Conservation (phyloP, 2,329 filamentous ascomycete genomes). For the Fusarium acutatum region DNA sequence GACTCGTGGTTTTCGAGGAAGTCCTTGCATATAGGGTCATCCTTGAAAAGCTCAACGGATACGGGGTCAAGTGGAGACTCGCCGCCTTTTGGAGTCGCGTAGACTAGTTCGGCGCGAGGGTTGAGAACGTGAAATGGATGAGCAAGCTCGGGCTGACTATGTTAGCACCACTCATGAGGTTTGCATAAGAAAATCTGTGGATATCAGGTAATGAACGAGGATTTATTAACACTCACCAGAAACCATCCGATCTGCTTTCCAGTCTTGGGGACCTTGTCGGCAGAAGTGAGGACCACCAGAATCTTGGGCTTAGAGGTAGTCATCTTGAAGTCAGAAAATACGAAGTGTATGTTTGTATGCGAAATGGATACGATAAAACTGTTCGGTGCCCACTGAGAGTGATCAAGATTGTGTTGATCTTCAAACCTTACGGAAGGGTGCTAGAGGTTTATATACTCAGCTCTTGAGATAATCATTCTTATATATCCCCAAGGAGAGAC, state of each 20-base stretch:
- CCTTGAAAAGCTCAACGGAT: not conserved
- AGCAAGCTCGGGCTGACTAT: not conserved
- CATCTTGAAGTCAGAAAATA: not conserved
- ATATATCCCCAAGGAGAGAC: not conserved
- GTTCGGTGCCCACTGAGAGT: accelerated
- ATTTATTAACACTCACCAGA: not conserved
- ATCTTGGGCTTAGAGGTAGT: not conserved
- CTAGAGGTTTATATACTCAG: not conserved
- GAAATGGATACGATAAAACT: accelerated
- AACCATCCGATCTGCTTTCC: not conserved
- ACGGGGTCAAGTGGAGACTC: not conserved
- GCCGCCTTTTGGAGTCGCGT: not conserved
- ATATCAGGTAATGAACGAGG: accelerated
- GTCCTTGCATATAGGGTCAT: not conserved
- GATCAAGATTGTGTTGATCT: not conserved
- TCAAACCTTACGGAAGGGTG: accelerated
- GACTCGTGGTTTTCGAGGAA: not conserved
- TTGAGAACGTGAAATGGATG: not conserved
- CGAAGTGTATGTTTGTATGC: too few relatives aligned
- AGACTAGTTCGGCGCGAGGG: not conserved
- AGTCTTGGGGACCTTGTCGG: not conserved
- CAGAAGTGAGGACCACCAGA: not conserved
- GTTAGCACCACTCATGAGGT: accelerated
- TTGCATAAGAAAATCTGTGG: accelerated
- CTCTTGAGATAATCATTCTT: too few relatives aligned